phyloP scores from a whole-genome alignment of 176 grass and related monocot genomes.

The Carex scoparia region DNA sequence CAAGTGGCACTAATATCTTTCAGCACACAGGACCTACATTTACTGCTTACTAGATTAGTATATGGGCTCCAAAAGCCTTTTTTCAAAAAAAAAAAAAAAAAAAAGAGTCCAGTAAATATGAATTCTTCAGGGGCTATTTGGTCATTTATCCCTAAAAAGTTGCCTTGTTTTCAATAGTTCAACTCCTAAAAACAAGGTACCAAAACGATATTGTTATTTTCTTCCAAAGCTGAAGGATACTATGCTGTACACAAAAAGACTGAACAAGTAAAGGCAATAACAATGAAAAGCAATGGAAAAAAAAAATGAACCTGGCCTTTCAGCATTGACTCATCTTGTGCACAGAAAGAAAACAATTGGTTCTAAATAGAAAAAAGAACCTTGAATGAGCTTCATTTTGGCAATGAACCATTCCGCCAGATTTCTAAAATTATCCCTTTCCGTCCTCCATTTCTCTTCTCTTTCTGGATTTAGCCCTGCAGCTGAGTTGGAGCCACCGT shows the following conservation, averaged over 20 bases:
- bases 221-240: not conserved
- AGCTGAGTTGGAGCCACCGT: not conserved
- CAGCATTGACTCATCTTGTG: not conserved
- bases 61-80: no score
- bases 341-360: not conserved
- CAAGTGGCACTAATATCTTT: not conserved
- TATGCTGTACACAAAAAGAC: not conserved
- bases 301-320: not conserved
- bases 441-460: conserved; percentile 18
- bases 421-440: conserved; percentile 16
- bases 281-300: not conserved
- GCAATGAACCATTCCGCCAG: not conserved
- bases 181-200: not conserved
- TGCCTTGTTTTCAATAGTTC: not conserved
- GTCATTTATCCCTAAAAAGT: not conserved
- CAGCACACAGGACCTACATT: not conserved
- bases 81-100: no score
- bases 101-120: not conserved
- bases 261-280: not conserved
- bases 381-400: conserved; percentile 27
- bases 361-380: conserved; percentile 3
- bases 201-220: not conserved
- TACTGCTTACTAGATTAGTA: no score
- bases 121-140: not conserved
- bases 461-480: conserved; percentile 6